A percentile compares a stretch with the other conserved stretches of the same genome.
Evolutionary conservation across 192 early-diverging fungal genomes (phyloP).

Genomic region (Podila horticola): DNA sequence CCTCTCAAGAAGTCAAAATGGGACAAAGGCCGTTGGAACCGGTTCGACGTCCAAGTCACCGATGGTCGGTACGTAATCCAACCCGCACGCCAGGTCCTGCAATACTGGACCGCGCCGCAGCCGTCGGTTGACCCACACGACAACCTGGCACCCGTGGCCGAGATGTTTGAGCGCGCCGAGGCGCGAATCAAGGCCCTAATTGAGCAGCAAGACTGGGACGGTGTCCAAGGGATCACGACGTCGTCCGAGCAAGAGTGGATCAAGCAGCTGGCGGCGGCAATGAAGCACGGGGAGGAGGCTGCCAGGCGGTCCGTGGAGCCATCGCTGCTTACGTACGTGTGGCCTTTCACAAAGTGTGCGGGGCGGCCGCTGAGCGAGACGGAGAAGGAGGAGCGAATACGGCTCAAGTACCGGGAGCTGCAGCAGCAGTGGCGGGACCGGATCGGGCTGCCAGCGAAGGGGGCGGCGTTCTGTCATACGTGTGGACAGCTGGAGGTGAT

Average conservation of each 20-base stretch:
- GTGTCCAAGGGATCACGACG: conserved; percentile 24
- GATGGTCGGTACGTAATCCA: conserved; percentile 17
- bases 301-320: conserved; percentile 1
- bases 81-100: conserved; percentile 16
- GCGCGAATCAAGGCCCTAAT: conserved; percentile 12
- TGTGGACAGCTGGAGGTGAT: conserved; percentile 49
- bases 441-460: conserved; percentile 24
- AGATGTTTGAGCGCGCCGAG: conserved; percentile 24
- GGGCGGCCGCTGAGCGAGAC: not conserved
- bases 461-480: conserved; percentile 14
- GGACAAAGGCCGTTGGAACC: conserved; percentile 42
- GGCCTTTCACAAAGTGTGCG: not conserved
- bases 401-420: conserved; percentile 25
- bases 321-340: conserved; percentile 3
- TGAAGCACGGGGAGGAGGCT: conserved; percentile 28
- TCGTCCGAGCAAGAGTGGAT: conserved; percentile 30
- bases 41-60: conserved; percentile 28
- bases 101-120: conserved; percentile 34
- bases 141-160: conserved; percentile 12
- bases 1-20: not conserved
- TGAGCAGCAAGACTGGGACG: conserved; percentile 30
- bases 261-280: conserved; percentile 15
- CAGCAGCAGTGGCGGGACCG: conserved; percentile 32
- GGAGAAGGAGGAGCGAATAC: conserved; percentile 19
- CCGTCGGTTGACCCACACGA: conserved; percentile 16